Percentiles rank a stretch among this genome's conserved stretches.
Conservation (phyloP, 495 filamentous ascomycete species). For the Hapsidospora chrysogenum region DNA sequence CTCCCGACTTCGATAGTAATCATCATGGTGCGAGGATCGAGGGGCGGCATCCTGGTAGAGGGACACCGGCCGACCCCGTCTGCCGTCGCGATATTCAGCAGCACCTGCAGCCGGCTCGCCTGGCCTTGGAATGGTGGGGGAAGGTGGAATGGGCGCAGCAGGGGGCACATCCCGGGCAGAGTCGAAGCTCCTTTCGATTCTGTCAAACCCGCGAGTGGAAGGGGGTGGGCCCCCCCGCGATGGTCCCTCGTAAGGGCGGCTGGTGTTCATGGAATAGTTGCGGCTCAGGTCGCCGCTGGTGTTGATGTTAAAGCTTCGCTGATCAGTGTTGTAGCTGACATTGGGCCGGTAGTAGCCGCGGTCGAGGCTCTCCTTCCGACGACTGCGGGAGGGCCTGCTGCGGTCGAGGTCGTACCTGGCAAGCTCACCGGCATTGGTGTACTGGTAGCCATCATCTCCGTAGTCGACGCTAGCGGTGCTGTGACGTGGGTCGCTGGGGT, state of each 20-base stretch:
- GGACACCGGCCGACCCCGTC: constrained; percentile 23
- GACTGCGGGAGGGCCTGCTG: constrained; percentile 18
- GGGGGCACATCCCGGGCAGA: constrained; percentile 11
- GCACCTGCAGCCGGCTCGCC: constrained; percentile 9
- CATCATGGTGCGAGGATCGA: constrained; percentile 20
- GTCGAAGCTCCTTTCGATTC: constrained; percentile 19
- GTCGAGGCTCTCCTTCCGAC: constrained; percentile 33
- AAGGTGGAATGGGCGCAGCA: constrained; percentile 17
- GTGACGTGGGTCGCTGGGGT: constrained; percentile 14
- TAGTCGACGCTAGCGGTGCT: constrained; percentile 34
- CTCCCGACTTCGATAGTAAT: constrained; percentile 23
- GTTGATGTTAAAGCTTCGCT: constrained; percentile 15
- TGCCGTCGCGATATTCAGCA: constrained; percentile 13
- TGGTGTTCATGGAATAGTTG: constrained; percentile 14
- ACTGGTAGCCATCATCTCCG: constrained; percentile 52
- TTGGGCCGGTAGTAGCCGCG: constrained; percentile 43
- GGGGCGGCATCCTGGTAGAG: constrained; percentile 26
- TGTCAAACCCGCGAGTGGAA: constrained; percentile 45
- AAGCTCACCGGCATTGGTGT: constrained; percentile 52
- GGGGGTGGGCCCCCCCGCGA: constrained; percentile 39
- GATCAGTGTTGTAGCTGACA: constrained; percentile 22
- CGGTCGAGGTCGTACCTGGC: constrained; percentile 45
- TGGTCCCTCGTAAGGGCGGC: constrained; percentile 14
- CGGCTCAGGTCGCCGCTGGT: constrained; percentile 32
- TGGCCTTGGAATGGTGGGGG: constrained; percentile 5